These are phyloP conservation scores for Vicia villosa DNA, from an alignment of 306 rosid genomes.

Conservation along the genomic window DNA sequence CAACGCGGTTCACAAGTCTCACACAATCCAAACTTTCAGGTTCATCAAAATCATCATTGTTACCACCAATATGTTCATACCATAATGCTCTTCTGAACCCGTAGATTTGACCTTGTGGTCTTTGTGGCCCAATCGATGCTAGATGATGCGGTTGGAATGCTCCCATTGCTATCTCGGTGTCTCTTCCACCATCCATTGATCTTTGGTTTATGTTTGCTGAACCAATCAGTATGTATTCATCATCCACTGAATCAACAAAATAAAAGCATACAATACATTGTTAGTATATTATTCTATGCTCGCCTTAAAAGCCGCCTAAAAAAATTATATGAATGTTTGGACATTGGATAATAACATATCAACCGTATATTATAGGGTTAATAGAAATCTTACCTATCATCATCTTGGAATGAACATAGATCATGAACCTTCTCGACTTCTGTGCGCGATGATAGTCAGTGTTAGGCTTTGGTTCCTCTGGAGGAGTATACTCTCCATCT, in stretches of 20 bases:
- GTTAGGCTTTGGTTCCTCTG: constrained; percentile 53
- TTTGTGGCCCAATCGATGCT: constrained; percentile 8
- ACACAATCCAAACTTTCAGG: constrained; percentile 40
- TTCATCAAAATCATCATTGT: background rate
- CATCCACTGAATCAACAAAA: constrained; percentile 56
- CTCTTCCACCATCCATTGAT: constrained; percentile 89
- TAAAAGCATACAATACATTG: background rate
- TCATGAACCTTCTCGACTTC: constrained; percentile 72
- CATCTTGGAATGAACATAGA: constrained; percentile 91
- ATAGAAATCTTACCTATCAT: constrained; percentile 67
- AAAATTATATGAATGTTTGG: background rate
- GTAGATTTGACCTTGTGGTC: constrained; percentile 53
- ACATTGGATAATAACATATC: background rate
- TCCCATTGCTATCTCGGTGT: constrained; percentile 91
- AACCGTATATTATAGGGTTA: background rate
- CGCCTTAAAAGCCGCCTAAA: background rate
- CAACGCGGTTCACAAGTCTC: constrained; percentile 13
- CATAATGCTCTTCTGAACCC: constrained; percentile 65
- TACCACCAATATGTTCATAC: constrained; percentile 59
- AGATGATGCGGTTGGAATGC: constrained; percentile 70
- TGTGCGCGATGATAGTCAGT: constrained; percentile 67
- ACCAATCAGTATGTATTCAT: constrained; percentile 84
- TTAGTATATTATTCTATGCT: background rate
- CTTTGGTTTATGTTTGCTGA: constrained; percentile 87
- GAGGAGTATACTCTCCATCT: constrained; percentile 52